Evolutionary conservation across 768 basidiomycete species (phyloP), one percentile per base, ranked within the genome.

Genomic region (Amanita exitialis): DNA sequence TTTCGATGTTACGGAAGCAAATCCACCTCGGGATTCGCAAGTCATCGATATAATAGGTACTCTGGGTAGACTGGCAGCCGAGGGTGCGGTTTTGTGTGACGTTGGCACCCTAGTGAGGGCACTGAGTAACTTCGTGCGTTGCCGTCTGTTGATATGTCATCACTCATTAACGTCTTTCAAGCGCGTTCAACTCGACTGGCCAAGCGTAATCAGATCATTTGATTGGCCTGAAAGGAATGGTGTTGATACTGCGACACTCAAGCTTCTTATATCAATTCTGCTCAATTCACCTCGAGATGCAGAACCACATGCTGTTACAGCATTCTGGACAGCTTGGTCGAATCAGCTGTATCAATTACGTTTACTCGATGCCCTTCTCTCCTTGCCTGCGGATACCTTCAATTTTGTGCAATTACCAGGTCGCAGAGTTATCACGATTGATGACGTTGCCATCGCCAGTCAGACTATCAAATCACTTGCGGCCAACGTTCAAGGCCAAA

Each of bases 401-500:
- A 92, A 88, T 62, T 90, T 98, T 62, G 87, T 95, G 47, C 80
- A 84, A 28, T 74, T 98, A 23, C 89, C 92, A 34, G 86, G 88
- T 3, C 79, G 77, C 32, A 72, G 86, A 56, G 84, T 93, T 54
- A 89, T 95, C 32, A 89, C 89, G 0, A 83, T 90, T 18, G 91
- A 94, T 44, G 92, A 95, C 54, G 87, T 93, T 36, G 77, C 87
- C 1, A 72, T 76, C 39, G 86, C 90, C 13, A 89, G 87, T 59
- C 87, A 90, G 25, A 90, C 88, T n/a, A 93, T 95, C 70, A 91
- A 92, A 64, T 80, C 86, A 0, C 74, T 95, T 32, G 92, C 93
- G 0, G 83, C 83, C 2, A 91, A 89, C 58, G 89, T 95, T 27
- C 93, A 97, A 64, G 84, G 84, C 2, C 84, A 90, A 56, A 86